Percentiles rank a stretch among this genome's conserved stretches.
phyloP scores from a whole-genome alignment of 2,329 filamentous ascomycete species.

The Cladosporium sp. region DNA sequence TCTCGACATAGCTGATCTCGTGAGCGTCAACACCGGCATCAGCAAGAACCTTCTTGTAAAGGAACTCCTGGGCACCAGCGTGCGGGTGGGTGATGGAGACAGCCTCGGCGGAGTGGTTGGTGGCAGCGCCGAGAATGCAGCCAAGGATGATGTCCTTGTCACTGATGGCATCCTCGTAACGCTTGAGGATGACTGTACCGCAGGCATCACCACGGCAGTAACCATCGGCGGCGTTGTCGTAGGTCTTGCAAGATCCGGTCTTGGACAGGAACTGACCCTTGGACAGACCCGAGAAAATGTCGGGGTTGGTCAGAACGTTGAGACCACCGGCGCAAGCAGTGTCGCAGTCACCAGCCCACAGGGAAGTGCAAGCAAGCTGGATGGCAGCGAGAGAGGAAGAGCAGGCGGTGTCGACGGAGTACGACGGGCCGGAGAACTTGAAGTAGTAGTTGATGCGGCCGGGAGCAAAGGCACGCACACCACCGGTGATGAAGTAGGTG shows the following conservation, averaged over 20 bases:
- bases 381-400: constrained; percentile 68
- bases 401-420: constrained; percentile 71
- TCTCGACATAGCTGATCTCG: constrained; percentile 77
- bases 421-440: constrained; percentile 67
- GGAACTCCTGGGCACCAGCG: constrained; percentile 63
- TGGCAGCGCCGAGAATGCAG: constrained; percentile 66
- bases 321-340: constrained; percentile 74
- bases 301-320: constrained; percentile 73
- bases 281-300: constrained; percentile 70
- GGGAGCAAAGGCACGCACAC: constrained; percentile 54
- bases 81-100: constrained; percentile 82
- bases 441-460: constrained; percentile 71
- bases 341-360: constrained; percentile 72
- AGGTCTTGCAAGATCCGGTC: constrained; percentile 71
- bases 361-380: constrained; percentile 63
- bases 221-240: constrained; percentile 72
- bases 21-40: constrained; percentile 68
- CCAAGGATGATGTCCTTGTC: constrained; percentile 69
- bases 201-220: constrained; percentile 76
- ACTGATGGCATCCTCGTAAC: constrained; percentile 68
- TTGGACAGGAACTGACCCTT: constrained; percentile 73
- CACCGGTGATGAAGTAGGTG: constrained; percentile 61
- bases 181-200: constrained; percentile 69
- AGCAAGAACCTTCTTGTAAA: constrained; percentile 65
- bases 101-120: constrained; percentile 76